These are phyloP conservation scores for Hirsutella rhossiliensis DNA, from an alignment of 2,329 filamentous ascomycete species.

Conservation along the genomic window DNA sequence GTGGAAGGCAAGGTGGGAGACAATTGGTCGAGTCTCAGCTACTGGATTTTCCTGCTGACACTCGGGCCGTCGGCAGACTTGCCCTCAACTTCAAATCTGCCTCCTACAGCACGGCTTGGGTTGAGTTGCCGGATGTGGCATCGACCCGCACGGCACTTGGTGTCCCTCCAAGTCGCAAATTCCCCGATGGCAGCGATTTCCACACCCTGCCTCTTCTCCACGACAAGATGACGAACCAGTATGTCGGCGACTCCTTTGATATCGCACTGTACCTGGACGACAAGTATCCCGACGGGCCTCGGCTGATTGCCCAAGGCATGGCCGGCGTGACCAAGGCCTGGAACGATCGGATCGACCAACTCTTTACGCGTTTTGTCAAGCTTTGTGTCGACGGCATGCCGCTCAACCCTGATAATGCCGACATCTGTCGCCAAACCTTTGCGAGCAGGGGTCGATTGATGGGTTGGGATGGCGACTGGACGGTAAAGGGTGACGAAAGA, in stretches of 20 bases:
- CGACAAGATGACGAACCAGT: constrained; percentile 25
- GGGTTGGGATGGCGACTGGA: constrained; percentile 32
- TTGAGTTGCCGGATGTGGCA: constrained; percentile 37
- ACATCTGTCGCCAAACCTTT: constrained; percentile 33
- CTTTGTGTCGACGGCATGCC: constrained; percentile 31
- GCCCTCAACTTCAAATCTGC: constrained; percentile 30
- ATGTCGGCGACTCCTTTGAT: constrained; percentile 52
- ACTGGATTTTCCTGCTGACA: not conserved
- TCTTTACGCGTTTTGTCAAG: constrained; percentile 33
- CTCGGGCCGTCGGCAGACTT: constrained; percentile 8
- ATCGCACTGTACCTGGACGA: constrained; percentile 49
- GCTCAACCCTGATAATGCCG: constrained; percentile 35
- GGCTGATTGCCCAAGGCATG: constrained; percentile 33
- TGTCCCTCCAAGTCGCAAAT: constrained; percentile 37
- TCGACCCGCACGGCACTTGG: constrained; percentile 32
- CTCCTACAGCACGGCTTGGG: constrained; percentile 29
- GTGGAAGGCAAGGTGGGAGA: constrained; percentile 13
- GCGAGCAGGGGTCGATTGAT: constrained; percentile 22
- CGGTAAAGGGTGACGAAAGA: constrained; percentile 24
- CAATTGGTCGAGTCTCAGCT: too few species aligned
- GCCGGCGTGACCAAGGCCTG: constrained; percentile 33
- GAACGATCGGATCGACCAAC: constrained; percentile 40
- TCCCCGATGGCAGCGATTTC: constrained; percentile 43
- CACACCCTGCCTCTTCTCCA: constrained; percentile 47
- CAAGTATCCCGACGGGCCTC: constrained; percentile 30